Conservation (phyloP, 176 grass and related monocot species). For the Calamus simplicifolius region DNA sequence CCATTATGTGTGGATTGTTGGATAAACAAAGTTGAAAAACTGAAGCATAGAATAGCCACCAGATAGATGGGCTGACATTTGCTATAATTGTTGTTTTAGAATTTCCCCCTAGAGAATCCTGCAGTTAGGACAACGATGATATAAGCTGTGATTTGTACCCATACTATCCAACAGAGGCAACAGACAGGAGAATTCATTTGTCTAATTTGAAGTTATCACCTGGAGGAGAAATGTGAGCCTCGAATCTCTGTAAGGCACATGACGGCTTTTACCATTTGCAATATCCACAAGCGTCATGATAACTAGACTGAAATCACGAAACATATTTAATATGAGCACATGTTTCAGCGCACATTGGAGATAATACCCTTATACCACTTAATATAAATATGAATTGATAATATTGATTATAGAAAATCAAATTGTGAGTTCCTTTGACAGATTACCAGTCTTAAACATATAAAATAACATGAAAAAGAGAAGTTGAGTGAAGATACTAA, state of each 20-base stretch:
- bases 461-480: too few relatives aligned
- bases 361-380: too few relatives aligned
- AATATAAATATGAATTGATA: too few relatives aligned
- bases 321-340: too few relatives aligned
- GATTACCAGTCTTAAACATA: too few relatives aligned
- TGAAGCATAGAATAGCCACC: slow-evolving; percentile 33
- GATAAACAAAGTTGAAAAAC: slow-evolving; percentile 22
- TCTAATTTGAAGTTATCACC: slow-evolving; percentile 25
- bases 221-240: slow-evolving; percentile 96
- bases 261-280: slow-evolving; percentile 81
- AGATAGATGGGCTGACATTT: slow-evolving; percentile 87
- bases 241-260: slow-evolving; percentile 95
- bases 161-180: too few relatives aligned
- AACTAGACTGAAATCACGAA: slow-evolving; percentile 55
- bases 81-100: slow-evolving; percentile 90
- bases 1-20: neutral
- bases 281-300: slow-evolving; percentile 93
- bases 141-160: neutral
- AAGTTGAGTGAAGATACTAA: too few relatives aligned
- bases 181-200: too few relatives aligned
- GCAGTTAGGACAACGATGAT: slow-evolving; percentile 26
- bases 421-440: too few relatives aligned
- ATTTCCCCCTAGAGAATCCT: slow-evolving; percentile 93
- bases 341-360: too few relatives aligned
- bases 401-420: too few relatives aligned